phyloP scores from a whole-genome alignment of 805 yeast genomes.

The Ogataea paradorogensis region DNA sequence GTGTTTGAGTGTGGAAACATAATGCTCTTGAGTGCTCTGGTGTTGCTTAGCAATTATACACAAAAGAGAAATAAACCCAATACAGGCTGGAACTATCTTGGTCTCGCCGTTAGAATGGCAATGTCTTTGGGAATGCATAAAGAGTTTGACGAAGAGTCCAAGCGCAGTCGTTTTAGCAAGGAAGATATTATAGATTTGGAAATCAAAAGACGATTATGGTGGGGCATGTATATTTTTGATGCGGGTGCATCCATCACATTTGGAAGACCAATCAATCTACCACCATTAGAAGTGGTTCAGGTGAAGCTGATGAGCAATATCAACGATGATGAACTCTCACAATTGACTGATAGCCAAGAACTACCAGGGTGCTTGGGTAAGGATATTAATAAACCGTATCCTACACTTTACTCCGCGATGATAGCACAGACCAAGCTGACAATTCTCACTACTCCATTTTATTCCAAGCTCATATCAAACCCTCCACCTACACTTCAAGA shows the following conservation, averaged over 20 bases:
- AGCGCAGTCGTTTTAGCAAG: conserved; percentile 14
- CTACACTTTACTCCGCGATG: conserved; percentile 58
- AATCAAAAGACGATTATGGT: conserved; percentile 61
- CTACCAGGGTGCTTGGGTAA: conserved; percentile 15
- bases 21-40: conserved; percentile 49
- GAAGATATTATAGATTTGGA: conserved; percentile 46
- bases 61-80: conserved; percentile 66
- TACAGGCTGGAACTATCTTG: conserved; percentile 66
- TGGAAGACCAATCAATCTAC: conserved; percentile 61
- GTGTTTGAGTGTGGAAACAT: conserved; percentile 61
- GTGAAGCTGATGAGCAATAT: conserved; percentile 50
- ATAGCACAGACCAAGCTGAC: conserved; percentile 54
- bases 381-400: conserved; percentile 33
- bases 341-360: conserved; percentile 24
- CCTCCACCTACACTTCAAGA: conserved; percentile 49
- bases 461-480: conserved; percentile 44
- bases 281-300: conserved; percentile 45
- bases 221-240: conserved; percentile 64
- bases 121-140: conserved; percentile 60
- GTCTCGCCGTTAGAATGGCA: conserved; percentile 65
- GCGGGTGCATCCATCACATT: conserved; percentile 61
- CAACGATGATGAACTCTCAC: conserved; percentile 40
- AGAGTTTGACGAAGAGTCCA: conserved; percentile 38
- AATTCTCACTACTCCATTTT: conserved; percentile 45
- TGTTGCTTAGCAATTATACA: conserved; percentile 56